Evolutionary conservation across 2,329 filamentous ascomycete genomes (phyloP), one percentile per base, ranked within the genome.

Genomic region (Aspergillus sp.): DNA sequence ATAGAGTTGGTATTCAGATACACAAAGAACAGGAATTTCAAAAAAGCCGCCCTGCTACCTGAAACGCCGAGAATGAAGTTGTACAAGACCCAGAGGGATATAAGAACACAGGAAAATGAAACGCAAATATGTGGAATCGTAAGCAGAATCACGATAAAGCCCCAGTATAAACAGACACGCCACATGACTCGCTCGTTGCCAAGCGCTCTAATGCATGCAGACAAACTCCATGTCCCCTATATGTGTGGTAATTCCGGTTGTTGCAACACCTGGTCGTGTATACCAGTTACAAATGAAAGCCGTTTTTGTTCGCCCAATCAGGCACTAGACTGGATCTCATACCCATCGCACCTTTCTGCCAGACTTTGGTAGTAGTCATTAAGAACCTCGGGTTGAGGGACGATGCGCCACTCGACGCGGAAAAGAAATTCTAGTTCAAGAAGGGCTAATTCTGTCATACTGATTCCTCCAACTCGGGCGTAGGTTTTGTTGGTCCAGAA

Each of bases 401-500:
- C 93, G 64, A 99, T 99, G 68, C 90, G 90, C 93, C 95, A 99
- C 69, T 97, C 91, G 27, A 99, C 89, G 53, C 91, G 84, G 70
- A 93, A 91, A 33, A 99, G 79, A 65, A 99, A 96, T 68, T 99
- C 95, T 31, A 99, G 82, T 73, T 99, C 95, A 9, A 99, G 80
- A 56, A 97, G 80, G 58, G 95, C 96, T 62, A 99, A 79, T 75
- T 99, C 95, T 49, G 89, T 87, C 39, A 97, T 83, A 64, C 91
- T 92, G 50, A 99, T 92, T 62, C 95, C 95, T 5, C 95, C 95
- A 0, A 99, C 93, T 55, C 91, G 84, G 39, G 95, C 93, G 72
- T 99, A 99, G 1, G 93, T 96, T 27, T 91, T 91, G 76, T 99
- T 99, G 62, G 96, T 98, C 92, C 95, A 97, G 73, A 99, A 99